A percentile compares a stretch with the other conserved stretches of the same genome.
Evolutionary conservation across 78 protist genomes (phyloP).

Genomic region (Goniomonas avonlea): DNA sequence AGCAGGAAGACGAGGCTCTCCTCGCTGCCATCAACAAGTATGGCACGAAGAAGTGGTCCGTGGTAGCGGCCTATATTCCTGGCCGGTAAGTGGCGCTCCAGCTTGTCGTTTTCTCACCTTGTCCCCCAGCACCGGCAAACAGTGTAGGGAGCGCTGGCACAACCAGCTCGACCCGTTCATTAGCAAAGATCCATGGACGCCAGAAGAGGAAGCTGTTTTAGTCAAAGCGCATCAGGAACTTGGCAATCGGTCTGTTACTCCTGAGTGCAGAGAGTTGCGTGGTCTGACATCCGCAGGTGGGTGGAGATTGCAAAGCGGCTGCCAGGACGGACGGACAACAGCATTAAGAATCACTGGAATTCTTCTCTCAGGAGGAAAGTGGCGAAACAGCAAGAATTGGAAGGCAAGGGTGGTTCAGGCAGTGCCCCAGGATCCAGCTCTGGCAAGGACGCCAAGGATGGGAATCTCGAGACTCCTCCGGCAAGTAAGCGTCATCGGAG

Average conservation of each 20-base stretch:
- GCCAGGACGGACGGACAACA: slow-evolving; percentile 7
- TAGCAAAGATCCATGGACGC: slow-evolving; percentile 8
- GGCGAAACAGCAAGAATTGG: no score
- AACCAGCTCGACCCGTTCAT: slow-evolving; percentile 9
- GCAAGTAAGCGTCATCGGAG: no score
- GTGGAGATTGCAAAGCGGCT: neutral
- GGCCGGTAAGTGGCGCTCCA: no score
- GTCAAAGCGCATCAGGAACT: neutral
- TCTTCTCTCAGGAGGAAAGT: no score
- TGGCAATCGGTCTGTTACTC: neutral
- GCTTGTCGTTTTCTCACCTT: no score
- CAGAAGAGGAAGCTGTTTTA: slow-evolving; percentile 2
- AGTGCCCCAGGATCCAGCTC: no score
- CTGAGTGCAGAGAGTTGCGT: neutral
- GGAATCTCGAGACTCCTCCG: no score
- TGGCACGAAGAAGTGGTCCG: neutral
- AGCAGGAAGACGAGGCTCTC: neutral
- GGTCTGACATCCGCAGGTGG: no score
- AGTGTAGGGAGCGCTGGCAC: slow-evolving; percentile 13
- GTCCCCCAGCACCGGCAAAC: slow-evolving; percentile 13
- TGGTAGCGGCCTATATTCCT: neutral
- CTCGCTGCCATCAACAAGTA: neutral
- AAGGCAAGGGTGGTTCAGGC: no score
- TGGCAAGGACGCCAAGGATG: no score
- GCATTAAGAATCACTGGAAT: slow-evolving; percentile 10